Evolutionary conservation across 208 protist genomes (phyloP), one percentile per base, ranked within the genome.

Genomic region (Leishmania amazonensis): DNA sequence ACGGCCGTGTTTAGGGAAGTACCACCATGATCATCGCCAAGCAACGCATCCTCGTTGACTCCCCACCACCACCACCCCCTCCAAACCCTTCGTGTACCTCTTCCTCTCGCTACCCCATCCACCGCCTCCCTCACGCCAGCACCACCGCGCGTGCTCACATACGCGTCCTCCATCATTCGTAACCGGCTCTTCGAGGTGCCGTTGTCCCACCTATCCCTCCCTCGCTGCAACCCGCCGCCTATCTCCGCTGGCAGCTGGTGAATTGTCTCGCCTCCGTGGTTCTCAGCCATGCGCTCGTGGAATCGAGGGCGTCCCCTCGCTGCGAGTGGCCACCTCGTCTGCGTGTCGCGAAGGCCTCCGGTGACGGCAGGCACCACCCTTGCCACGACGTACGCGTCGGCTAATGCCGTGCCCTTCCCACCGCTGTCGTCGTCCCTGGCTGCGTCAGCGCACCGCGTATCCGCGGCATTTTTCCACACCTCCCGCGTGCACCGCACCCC

Each of bases 401-500:
- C 51, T 6, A 62, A 4, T 2, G 49, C 53, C 31, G 40, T 47
- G 8, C 28, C 35, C 73, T 78, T 17, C 42, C 35, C 75, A 21
- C 72, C 15, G 35, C 17, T n/a, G 24, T 51, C 28, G 73, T 9
- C 31, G 45, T 15, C 35, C 31, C 47, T 11, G 35, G 17, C 9
- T 28, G 51, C 42, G 7, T 54, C 67, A 19, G 81, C 81, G 42
- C 71, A 80, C 31, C 54, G 24, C 60, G 42, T 58, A 38, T 24
- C 79, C 8, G 60, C 62, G 38, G 62, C 64, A 21, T 13, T 9
- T 4, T 62, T 93, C 17, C 87, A 86, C 68, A 70, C 80, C 35
- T 89, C 89, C 4, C 49, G 53, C 21, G 13, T 76, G 49, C 71
- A 49, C 76, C 79, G 80, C 47, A 81, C 91, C 2, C 89, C 94